Conservation (phyloP, 2,329 filamentous ascomycete species). For the Paraconiothyrium brasiliense region DNA sequence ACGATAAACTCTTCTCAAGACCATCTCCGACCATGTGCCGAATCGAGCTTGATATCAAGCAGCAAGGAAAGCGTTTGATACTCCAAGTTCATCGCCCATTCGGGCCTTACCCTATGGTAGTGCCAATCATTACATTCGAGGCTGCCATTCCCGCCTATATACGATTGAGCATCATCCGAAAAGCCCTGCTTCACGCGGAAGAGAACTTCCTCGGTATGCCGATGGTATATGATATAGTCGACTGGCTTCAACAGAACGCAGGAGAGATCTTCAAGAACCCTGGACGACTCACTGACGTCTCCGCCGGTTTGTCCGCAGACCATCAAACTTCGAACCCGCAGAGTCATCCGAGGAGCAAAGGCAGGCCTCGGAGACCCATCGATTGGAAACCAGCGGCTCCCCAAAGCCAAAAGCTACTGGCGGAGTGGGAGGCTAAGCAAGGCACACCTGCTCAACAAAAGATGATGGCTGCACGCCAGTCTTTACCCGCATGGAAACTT, state of each 20-base stretch:
- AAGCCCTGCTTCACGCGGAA: conserved; percentile 75
- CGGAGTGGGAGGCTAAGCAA: conserved; percentile 76
- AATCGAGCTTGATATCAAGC: conserved; percentile 69
- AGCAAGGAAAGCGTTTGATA: conserved; percentile 56
- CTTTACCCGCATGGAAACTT: conserved; percentile 87
- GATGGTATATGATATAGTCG: conserved; percentile 89
- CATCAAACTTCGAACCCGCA: conserved; percentile 41
- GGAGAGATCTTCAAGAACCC: conserved; percentile 84
- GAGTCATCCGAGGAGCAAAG: conserved; percentile 30
- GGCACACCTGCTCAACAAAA: conserved; percentile 70
- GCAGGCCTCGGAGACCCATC: conserved; percentile 61
- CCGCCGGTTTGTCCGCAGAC: conserved; percentile 72
- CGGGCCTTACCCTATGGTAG: conserved; percentile 72
- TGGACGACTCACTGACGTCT: conserved; percentile 83
- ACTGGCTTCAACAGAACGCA: conserved; percentile 90
- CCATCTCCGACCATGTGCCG: conserved; percentile 72
- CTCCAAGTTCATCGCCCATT: conserved; percentile 76
- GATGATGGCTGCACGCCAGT: conserved; percentile 77
- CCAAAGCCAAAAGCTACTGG: conserved; percentile 66
- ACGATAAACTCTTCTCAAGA: conserved; percentile 68
- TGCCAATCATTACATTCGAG: conserved; percentile 75
- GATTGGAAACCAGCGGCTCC: conserved; percentile 68
- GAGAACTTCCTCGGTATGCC: conserved; percentile 80
- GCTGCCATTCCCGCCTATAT: conserved; percentile 86
- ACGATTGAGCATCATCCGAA: conserved; percentile 84